Evolutionary conservation across 2,329 filamentous ascomycete genomes (phyloP).

Genomic region (Microthyrium microscopicum): DNA sequence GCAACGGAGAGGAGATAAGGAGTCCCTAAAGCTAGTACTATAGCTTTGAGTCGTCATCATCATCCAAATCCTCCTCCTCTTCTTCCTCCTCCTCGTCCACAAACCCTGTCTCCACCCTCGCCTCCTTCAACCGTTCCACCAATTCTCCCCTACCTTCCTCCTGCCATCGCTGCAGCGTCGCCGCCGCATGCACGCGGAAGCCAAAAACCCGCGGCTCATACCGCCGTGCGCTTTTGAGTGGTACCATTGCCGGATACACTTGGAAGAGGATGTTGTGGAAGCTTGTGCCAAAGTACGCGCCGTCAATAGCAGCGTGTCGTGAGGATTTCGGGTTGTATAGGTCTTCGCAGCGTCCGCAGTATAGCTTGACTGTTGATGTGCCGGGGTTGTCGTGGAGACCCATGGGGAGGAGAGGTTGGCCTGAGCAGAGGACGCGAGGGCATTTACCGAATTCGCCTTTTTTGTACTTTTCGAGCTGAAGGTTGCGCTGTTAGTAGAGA

Average conservation of each 20-base stretch:
- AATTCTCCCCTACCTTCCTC: constrained; percentile 64
- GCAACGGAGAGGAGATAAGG: too few relatives aligned
- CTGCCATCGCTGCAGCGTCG: constrained; percentile 84
- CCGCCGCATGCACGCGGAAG: constrained; percentile 84
- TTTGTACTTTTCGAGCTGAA: constrained; percentile 93
- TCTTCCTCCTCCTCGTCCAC: constrained; percentile 39
- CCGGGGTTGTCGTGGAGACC: constrained; percentile 81
- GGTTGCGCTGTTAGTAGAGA: constrained; percentile 1
- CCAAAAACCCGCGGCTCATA: constrained; percentile 87
- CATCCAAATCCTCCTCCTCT: constrained; percentile 45
- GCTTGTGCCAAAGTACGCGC: constrained; percentile 92
- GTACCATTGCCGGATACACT: constrained; percentile 82
- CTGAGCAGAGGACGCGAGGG: constrained; percentile 86
- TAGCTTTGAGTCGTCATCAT: too few relatives aligned
- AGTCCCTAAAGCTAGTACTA: too few relatives aligned
- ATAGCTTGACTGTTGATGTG: constrained; percentile 84
- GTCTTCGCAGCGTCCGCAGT: constrained; percentile 94
- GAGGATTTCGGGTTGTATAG: constrained; percentile 98
- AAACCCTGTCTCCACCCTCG: constrained; percentile 60
- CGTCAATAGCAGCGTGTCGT: constrained; percentile 86
- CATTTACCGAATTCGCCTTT: constrained; percentile 97
- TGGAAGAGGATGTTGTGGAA: constrained; percentile 99
- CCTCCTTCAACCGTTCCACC: constrained; percentile 56
- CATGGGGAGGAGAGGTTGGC: constrained; percentile 85
- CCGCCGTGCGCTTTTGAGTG: constrained; percentile 66